Evolutionary conservation across 2,329 filamentous ascomycete genomes (phyloP).

Genomic region (Geosmithia putterillii): DNA sequence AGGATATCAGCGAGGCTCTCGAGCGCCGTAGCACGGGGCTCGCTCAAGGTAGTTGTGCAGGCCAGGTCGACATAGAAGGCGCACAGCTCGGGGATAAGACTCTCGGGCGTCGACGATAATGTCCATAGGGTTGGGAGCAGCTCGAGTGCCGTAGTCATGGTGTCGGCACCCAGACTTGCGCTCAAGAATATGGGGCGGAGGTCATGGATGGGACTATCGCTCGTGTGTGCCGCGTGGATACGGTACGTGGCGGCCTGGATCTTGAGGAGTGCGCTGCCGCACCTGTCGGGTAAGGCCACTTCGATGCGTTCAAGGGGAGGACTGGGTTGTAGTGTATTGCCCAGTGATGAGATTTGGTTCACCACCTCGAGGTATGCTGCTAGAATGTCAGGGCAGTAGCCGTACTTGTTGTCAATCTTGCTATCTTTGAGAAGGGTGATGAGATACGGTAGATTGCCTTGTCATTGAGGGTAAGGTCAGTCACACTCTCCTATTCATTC

Average conservation of each 20-base stretch:
- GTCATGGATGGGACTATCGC: constrained; percentile 8
- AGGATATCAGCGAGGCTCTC: constrained; percentile 32
- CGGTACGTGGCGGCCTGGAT: constrained; percentile 22
- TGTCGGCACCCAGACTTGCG: constrained; percentile 16
- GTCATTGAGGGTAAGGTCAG: constrained; percentile 4
- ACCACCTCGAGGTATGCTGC: constrained; percentile 33
- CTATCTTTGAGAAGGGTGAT: constrained; percentile 14
- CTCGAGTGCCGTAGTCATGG: constrained; percentile 22
- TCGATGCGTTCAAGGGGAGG: constrained; percentile 1
- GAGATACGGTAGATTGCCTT: constrained; percentile 18
- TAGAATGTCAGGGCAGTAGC: constrained; percentile 25
- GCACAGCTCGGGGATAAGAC: constrained; percentile 20
- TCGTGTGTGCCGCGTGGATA: constrained; percentile 19
- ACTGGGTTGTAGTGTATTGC: constrained; percentile 6
- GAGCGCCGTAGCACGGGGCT: constrained; percentile 34
- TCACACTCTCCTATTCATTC: neutral
- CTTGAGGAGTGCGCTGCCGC: constrained; percentile 24
- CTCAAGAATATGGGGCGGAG: constrained; percentile 15
- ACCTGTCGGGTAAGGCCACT: neutral
- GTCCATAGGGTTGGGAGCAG: constrained; percentile 17
- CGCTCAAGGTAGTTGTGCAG: constrained; percentile 21
- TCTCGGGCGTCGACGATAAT: constrained; percentile 11
- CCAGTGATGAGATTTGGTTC: constrained; percentile 22
- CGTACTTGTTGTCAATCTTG: constrained; percentile 10
- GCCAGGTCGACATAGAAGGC: constrained; percentile 30